Evolutionary conservation across 306 rosid genomes (phyloP), one percentile per base, ranked within the genome.

Genomic region (Purshia tridentata): DNA sequence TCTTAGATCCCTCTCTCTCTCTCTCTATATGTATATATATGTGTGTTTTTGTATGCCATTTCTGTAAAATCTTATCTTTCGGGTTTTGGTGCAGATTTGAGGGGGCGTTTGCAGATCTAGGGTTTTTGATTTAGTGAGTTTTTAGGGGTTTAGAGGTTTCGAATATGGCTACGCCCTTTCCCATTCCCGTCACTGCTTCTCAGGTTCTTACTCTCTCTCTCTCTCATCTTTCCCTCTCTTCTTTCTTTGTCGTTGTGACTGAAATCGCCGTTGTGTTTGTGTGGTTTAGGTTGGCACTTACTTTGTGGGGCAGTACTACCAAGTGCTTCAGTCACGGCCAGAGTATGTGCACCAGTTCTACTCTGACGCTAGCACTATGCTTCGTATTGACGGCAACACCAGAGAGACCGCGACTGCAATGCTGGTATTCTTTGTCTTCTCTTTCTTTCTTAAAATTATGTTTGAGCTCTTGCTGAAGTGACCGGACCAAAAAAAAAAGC

Each of bases 231-330:
- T 37, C 65, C 50, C 13, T 40, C 13, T 57, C 41, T 59, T 65
- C 62, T 70, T 14, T 62, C 37, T 40, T 13, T 52, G 4, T 41
- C 16, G 12, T 4, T 14, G 49, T 22, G 64, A 9, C 13, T 74
- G 61, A 14, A 70, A 37, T 49, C 67, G 46, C 56, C 11, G 12
- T 68, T 46, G 53, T 48, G 19, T 29, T 44, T 66, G 42, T 65
- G 41, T 58, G 58, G 67, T 70, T 58, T 75, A 94, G 99, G 89
- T 94, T 59, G 99, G 99, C 55, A 88, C 97, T 23, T 94, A 94
- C 89, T 94, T 94, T 70, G 99, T 94, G 62, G 91, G 95, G 70
- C 99, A 94, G 84, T 94, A 94, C 70, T 94, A 91, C 71, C 99
- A 89, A 60, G 95, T 94, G 68, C 96, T 94, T 82, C 96, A 89